Evolutionary conservation across 352 stramenopile genomes (phyloP).

Genomic region (Phytopythium vexans): DNA sequence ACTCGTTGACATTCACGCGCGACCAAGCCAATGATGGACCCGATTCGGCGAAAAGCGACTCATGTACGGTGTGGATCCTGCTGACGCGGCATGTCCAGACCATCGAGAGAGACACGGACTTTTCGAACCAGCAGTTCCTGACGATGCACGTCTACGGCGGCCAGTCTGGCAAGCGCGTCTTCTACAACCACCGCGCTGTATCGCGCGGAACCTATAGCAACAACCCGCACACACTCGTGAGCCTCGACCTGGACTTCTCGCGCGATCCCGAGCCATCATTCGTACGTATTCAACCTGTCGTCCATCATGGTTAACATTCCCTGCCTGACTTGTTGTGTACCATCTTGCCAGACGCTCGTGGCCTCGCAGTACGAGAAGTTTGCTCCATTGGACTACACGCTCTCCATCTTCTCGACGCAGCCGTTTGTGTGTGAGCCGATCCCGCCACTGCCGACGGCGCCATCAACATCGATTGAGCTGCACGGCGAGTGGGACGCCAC

Average conservation of each 20-base stretch:
- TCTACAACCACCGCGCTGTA: slow-evolving; percentile 79
- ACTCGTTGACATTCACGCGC: slow-evolving; percentile 78
- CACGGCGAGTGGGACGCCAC: slow-evolving; percentile 33
- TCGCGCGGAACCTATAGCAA: slow-evolving; percentile 90
- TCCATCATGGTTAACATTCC: not conserved
- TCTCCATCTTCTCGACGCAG: slow-evolving; percentile 84
- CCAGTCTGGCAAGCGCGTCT: slow-evolving; percentile 61
- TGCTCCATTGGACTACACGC: slow-evolving; percentile 84
- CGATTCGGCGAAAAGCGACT: slow-evolving; percentile 13
- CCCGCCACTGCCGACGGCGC: slow-evolving; percentile 36
- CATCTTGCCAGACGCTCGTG: slow-evolving; percentile 71
- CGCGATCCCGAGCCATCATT: slow-evolving; percentile 55
- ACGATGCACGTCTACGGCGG: slow-evolving; percentile 90
- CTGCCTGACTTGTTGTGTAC: slow-evolving; percentile 4
- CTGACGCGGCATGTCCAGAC: slow-evolving; percentile 90
- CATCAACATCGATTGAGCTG: slow-evolving; percentile 38
- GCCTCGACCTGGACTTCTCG: slow-evolving; percentile 69
- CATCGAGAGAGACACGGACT: slow-evolving; percentile 62
- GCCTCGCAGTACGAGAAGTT: slow-evolving; percentile 92
- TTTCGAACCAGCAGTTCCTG: slow-evolving; percentile 71
- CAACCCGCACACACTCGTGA: slow-evolving; percentile 90
- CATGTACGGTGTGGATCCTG: slow-evolving; percentile 88
- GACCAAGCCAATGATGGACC: slow-evolving; percentile 6
- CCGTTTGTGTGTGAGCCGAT: slow-evolving; percentile 60
- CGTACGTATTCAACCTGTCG: slow-evolving; percentile 16